Evolutionary conservation across 495 filamentous ascomycete species (phyloP), one percentile per base, ranked within the genome.

Genomic region (Lasiosphaeria ovina): DNA sequence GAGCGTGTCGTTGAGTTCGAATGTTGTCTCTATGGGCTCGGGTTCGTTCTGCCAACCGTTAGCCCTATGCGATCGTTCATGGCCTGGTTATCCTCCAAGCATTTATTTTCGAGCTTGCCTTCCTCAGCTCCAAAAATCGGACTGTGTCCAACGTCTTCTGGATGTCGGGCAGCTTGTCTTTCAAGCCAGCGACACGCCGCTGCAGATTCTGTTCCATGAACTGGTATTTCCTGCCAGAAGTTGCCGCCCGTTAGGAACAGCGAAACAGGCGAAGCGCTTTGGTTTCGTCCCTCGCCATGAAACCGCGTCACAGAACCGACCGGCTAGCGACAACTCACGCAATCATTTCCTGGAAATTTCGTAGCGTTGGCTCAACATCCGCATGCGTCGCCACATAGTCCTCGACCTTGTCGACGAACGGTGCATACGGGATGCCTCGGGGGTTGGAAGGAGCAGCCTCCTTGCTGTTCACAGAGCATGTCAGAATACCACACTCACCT

Each of bases 271-370:
- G 24, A 24, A 24, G 24, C 24, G 24, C 24, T n/a, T 17, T 50
- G 47, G 47, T 50, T 17, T 3, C 45, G 10, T 44, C 38, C 16
- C 24, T 24, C 24, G 24, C 24, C 24, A 24, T 24, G 24, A 24
- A 24, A 24, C 24, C 2, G 24, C 24, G 24, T 24, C 24, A 24
- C 24, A 24, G 24, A 24, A 24, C 24, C 24, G 24, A 9, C 12
- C 35, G 11, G 34, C 7, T 12, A 4, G 32, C 5, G 11, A 11
- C 16, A 44, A 73, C 83, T 66, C 76, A 89, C 87, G 93, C 92
- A 66, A 98, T 98, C 95, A 98, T 96, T 81, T 98, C 94, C 74
- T 98, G 94, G 74, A 98, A 98, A 68, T 83, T 92, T 71, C 89
- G 87, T 67, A 98, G 81, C 33, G 92, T 96, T 31, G 83, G 77